These are phyloP conservation scores for Pyrenopolyporus hunteri DNA, from an alignment of 495 filamentous ascomycete species.

Conservation along the genomic window DNA sequence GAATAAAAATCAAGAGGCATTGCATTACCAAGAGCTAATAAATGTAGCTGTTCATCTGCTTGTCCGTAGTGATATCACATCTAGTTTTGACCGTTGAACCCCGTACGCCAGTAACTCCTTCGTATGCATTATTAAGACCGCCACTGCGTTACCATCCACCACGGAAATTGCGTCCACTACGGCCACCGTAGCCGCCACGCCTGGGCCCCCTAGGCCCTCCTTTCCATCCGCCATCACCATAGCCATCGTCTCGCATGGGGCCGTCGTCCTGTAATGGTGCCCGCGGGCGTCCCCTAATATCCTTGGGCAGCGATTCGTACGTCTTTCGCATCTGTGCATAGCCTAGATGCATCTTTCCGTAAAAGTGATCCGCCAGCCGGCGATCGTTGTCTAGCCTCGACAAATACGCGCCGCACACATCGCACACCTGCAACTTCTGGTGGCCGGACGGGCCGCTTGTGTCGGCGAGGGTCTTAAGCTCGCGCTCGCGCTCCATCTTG, in stretches of 20 bases:
- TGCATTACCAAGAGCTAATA: slow-evolving; percentile 9
- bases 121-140: slow-evolving; percentile 20
- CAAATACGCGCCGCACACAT: slow-evolving; percentile 94
- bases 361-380: slow-evolving; percentile 94
- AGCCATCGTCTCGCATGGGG: slow-evolving; percentile 58
- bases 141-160: slow-evolving; percentile 49
- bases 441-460: slow-evolving; percentile 91
- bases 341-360: slow-evolving; percentile 98
- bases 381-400: slow-evolving; percentile 92
- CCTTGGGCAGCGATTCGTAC: slow-evolving; percentile 81
- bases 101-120: slow-evolving; percentile 39
- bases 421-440: slow-evolving; percentile 98
- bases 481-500: slow-evolving; percentile 84
- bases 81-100: slow-evolving; percentile 19
- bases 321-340: slow-evolving; percentile 98
- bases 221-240: slow-evolving; percentile 59
- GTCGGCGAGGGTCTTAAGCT: slow-evolving; percentile 89
- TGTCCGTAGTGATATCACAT: slow-evolving; percentile 20
- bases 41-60: neutral
- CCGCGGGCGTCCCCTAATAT: slow-evolving; percentile 70
- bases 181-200: slow-evolving; percentile 52
- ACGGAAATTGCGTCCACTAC: slow-evolving; percentile 51
- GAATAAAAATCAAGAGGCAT: slow-evolving; percentile 9
- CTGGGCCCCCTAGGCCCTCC: slow-evolving; percentile 50
- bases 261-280: slow-evolving; percentile 63